These are phyloP conservation scores for Emericellopsis atlantica DNA, from an alignment of 2,329 filamentous ascomycete species.

Conservation along the genomic window DNA sequence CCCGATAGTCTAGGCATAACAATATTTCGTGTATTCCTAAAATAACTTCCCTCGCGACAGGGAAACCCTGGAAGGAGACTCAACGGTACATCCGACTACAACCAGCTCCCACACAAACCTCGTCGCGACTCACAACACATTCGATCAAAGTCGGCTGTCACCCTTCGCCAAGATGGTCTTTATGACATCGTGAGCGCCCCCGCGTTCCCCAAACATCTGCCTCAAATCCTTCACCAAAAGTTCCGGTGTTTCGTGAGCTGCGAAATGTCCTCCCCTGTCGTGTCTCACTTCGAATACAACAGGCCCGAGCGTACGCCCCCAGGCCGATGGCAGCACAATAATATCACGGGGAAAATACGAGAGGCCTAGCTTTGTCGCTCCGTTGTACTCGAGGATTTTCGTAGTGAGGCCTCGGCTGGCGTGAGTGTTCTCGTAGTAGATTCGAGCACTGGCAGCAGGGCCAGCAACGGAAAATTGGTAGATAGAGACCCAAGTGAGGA, in stretches of 20 bases:
- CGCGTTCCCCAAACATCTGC: slow-evolving; percentile 43
- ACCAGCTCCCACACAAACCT: too few species aligned
- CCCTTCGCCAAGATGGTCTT: not conserved
- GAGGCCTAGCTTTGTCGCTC: slow-evolving; percentile 24
- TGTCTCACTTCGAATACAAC: slow-evolving; percentile 44
- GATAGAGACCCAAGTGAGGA: slow-evolving; percentile 58
- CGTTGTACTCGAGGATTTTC: slow-evolving; percentile 10
- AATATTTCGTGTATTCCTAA: too few species aligned
- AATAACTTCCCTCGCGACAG: too few species aligned
- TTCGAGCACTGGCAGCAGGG: slow-evolving; percentile 49
- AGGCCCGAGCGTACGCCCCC: slow-evolving; percentile 44
- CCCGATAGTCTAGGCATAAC: too few species aligned
- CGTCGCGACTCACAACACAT: too few species aligned
- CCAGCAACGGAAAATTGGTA: slow-evolving; percentile 58
- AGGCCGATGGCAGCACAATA: slow-evolving; percentile 33
- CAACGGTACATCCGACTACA: too few species aligned
- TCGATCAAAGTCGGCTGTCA: too few species aligned
- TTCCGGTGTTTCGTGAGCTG: slow-evolving; percentile 43
- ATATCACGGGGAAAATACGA: slow-evolving; percentile 45
- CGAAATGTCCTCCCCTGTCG: slow-evolving; percentile 46
- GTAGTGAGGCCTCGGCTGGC: slow-evolving; percentile 9
- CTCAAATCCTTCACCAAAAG: slow-evolving; percentile 37
- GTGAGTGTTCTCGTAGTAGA: slow-evolving; percentile 57
- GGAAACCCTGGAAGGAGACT: too few species aligned
- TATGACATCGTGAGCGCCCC: slow-evolving; percentile 7